Base-by-base conservation (phyloP, 208 protist species). In the Histomonas meleagridis region DNA sequence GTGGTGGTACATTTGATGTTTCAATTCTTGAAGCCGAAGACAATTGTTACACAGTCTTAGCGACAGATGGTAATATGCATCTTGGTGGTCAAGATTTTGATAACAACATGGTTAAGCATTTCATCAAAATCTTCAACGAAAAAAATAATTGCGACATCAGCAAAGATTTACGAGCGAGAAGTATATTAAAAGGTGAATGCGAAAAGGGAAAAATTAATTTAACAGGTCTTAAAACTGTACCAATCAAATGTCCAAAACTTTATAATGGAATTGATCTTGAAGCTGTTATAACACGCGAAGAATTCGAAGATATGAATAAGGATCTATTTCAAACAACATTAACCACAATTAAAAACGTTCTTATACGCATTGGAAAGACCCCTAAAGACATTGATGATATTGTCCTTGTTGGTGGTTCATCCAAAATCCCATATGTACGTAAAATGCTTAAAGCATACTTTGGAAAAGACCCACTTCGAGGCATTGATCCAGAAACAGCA, bases 1-100 rank as follows among this genome's bases (percentile, higher is more conserved):
- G 98, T 86, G 98, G 98, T 90, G 98, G 95, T 51, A 96, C 95
- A 7, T 94, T 95, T 38, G 95, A 96, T 93, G 94, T 95, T 1
- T 94, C 94, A 16, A 38, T 95, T 38, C 35, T 95, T 23, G 53
- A 91, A 0, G 93, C 95, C 32, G 93, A 94, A 7, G 92, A 94
- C 9, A 92, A 93, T 43, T 86, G 95, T 18, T 95, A 95, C 26
- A 94, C 95, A 60, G 94, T 95, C 23, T 62, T 92, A 60, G 93
- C 94, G 7, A 95, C 94, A 23, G 92, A 53, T 1, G 94, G 95
- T 32, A 91, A 95, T 60, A 94, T 91, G 40, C 94, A 95, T 79
- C 92, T 95, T 16, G 95, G 95, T 32, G 95, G 95, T 62, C 92
- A 95, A 92, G 95, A 96, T 91, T 95, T 96, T 92, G 95, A 96